Base-by-base conservation (phyloP, 192 early-diverging fungal genomes). In the Gonapodya prolifera region DNA sequence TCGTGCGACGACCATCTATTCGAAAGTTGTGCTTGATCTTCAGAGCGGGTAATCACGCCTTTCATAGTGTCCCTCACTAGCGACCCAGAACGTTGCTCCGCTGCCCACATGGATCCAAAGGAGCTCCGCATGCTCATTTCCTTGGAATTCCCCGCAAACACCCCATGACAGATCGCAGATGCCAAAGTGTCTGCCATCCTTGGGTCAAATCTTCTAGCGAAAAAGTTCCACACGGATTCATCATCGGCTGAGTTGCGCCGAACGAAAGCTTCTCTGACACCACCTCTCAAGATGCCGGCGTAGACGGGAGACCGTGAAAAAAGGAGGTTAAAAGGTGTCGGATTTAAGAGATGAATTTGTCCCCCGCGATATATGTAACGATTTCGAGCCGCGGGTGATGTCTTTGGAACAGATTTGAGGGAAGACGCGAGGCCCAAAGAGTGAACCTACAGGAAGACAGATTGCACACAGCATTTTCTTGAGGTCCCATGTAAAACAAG, bases 161-260 rank as follows among this genome's bases (percentile, higher is more conserved):
- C 94, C 0, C 97, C 97, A 78, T 96, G 95, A 75, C 96, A 88
- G 34, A 96, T 84, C 0, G 97, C 93, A 34, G 94, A 94, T 1
- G 95, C 89, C 79, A 98, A 78, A 70, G 92, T 92, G 75, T 95
- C 86, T 61, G 95, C 92, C 1, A 96, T 83, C 0, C 83, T 82
- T 28, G 80, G 78, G 45, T 91, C 90, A 79, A 98, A 95, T 31
- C 95, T 86, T 69, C 95, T 84, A 32, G 82, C 80, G 1, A 95
- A 83, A 88, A 98, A 96, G 35, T 80, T 79, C 82, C 92, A 88
- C 36, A 98, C 91, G n/a, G 89, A 91, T 82, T 97, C 97, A 81
- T 98, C 96, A 35, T 69, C 13, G 78, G 77, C 0, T 8, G 45
- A 16, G 45, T 61, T 61, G 45, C 45, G 45, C 8, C 8, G 23